Evolutionary conservation across 2,329 filamentous ascomycete species (phyloP), one percentile per base, ranked within the genome.

Genomic region (Xylariales sp.): DNA sequence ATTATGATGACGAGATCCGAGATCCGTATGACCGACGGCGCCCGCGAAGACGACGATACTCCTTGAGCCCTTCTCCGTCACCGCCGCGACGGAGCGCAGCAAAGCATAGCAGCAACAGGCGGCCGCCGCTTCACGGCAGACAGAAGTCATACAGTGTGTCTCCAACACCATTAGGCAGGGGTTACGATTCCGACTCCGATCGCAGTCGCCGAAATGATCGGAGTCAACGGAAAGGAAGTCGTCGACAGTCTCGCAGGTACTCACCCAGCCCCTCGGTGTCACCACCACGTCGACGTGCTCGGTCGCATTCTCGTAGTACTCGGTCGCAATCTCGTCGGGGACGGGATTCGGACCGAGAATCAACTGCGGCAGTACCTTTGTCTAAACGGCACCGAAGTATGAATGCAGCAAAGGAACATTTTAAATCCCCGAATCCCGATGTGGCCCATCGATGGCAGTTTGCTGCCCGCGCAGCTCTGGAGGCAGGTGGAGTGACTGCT

Each of bases 401-500:
- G 44, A 5, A 21, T n/a, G 22, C 31, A 10, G 22, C 34, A n/a
- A 37, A 38, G 10, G 32, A 40, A 10, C 20, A 43, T 24, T 41
- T 40, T 36, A 31, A 24, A 18, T 22, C 43, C 24, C 46, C 46
- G 9, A 40, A 39, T 22, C 44, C 40, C n/a, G 41, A 44, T 14
- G 27, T 36, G 15, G 52, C 51, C 2, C 46, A 54, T 1, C 48
- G 54, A 9, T 60, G 56, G 59, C 57, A 60, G 48, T 51, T 53
- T 47, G 68, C 70, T 0, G 69, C 69, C 2, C 63, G 66, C 3
- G 69, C 69, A 2, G 71, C 71, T 3, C 54, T 74, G 1, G 63
- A 66, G 24, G 71, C 71, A 1, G 71, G 70, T 25, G 71, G 70
- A 2, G 60, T 73, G 35, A 69, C 71, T 3, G 69, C 69, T 7